phyloP scores from a whole-genome alignment of 2,329 filamentous ascomycete species.

The Ascochyta fabae region DNA sequence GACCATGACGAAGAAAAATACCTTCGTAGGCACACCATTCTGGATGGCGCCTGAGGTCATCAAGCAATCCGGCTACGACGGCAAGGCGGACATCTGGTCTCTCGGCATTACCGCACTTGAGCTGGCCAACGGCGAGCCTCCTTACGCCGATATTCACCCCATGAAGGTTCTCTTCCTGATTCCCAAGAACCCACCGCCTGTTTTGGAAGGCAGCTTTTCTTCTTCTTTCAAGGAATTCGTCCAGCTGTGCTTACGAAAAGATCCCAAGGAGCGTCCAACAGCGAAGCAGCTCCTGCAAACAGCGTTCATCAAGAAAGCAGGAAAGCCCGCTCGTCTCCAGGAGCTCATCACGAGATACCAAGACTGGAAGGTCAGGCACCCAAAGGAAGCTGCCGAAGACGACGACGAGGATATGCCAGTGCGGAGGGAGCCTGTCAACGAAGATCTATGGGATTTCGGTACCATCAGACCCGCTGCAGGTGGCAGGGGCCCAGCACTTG shows the following conservation, averaged over 20 bases:
- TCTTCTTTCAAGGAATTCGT: conserved; percentile 60
- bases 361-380: conserved; percentile 83
- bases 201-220: conserved; percentile 63
- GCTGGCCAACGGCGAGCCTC: conserved; percentile 88
- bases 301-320: conserved; percentile 87
- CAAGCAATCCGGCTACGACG: conserved; percentile 96
- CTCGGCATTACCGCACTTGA: conserved; percentile 93
- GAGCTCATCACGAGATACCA: conserved; percentile 92
- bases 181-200: conserved; percentile 88
- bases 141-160: conserved; percentile 94
- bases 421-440: conserved; percentile 62
- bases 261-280: conserved; percentile 85
- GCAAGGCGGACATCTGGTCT: conserved; percentile 98
- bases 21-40: conserved; percentile 96
- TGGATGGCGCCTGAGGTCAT: conserved; percentile 99
- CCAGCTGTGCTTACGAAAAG: conserved; percentile 77
- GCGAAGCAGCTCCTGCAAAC: conserved; percentile 88
- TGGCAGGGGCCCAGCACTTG: conserved; percentile 62
- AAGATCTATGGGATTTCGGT: conserved; percentile 98
- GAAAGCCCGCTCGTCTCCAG: conserved; percentile 94
- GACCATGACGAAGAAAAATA: conserved; percentile 99
- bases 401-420: conserved; percentile 47
- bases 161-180: conserved; percentile 99
- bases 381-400: conserved; percentile 66
- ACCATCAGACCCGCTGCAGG: conserved; percentile 78